Evolutionary conservation across 805 yeast species (phyloP), one percentile per base, ranked within the genome.

Genomic region (Pichia scutulata): DNA sequence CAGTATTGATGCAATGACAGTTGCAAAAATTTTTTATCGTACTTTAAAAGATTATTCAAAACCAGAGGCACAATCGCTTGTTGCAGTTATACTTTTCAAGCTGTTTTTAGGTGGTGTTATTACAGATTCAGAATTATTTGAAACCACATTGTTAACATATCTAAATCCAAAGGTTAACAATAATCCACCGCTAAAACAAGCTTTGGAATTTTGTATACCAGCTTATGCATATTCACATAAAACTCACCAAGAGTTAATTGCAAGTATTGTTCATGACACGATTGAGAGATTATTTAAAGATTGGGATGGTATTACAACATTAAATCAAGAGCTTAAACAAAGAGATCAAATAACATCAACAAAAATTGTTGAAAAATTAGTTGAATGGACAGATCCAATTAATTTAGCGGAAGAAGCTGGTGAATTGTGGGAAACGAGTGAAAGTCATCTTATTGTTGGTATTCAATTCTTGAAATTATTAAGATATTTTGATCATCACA

Each of bases 41-140:
- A 77, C 84, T 1, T 69, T 86, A 56, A 77, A 79, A 60, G 75
- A 75, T 55, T 70, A 70, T 51, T 76, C 75, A 5, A 70, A 77
- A 56, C 86, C 86, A 1, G 77, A 75, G 25, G 74, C 89, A 19
- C 96, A 88, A 63, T 82, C 92, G 0, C 73, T 81, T 1, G 85
- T 92, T 10, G 96, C 92, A 0, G 95, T 88, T 60, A 95, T 96
- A 0, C 69, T 90, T 24, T 86, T 90, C 60, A 90, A 92, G 68
- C 69, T 92, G 46, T 80, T 83, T 57, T 71, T 93, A 48, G 85
- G 92, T 16, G 95, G 86, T 55, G 76, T 86, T 21, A 74, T 89
- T 50, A 76, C 73, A 7, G 89, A 85, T 60, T 82, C 78, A 51
- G 87, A 83, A 50, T 67, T 89, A 39, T 77, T 86, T 57, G 90